Conservation (phyloP, 805 yeast genomes). For the Wickerhamomyces subpelliculosus region DNA sequence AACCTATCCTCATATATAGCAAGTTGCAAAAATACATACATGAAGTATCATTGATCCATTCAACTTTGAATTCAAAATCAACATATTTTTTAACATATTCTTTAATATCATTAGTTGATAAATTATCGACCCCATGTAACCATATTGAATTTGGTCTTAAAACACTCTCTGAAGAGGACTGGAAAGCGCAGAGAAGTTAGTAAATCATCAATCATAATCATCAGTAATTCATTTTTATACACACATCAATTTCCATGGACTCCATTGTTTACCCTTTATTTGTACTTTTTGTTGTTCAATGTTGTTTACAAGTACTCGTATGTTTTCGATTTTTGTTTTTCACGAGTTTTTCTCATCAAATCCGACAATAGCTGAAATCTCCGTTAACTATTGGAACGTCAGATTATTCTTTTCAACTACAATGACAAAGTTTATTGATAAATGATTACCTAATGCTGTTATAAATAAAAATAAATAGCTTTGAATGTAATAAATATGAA, state of each 20-base stretch:
- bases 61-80: constrained; percentile 14
- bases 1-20: neutral
- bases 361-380: too few relatives aligned
- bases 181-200: neutral
- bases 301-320: neutral
- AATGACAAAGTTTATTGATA: too few relatives aligned
- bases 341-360: too few relatives aligned
- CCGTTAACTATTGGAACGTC: too few relatives aligned
- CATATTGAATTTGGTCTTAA: constrained; percentile 17
- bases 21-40: constrained; percentile 7
- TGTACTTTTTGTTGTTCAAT: neutral
- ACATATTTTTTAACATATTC: constrained; percentile 11
- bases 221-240: neutral
- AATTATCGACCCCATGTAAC: constrained; percentile 20
- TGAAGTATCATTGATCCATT: constrained; percentile 21
- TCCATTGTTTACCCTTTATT: neutral
- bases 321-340: too few relatives aligned
- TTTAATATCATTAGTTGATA: constrained; percentile 18
- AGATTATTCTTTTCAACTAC: too few relatives aligned
- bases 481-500: neutral
- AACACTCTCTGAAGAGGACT: constrained; percentile 5
- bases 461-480: too few relatives aligned
- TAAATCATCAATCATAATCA: neutral
- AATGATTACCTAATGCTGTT: too few relatives aligned
- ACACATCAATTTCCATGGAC: constrained; percentile 14